phyloP scores from a whole-genome alignment of 768 basidiomycete species.

The Suillus subalutaceus region DNA sequence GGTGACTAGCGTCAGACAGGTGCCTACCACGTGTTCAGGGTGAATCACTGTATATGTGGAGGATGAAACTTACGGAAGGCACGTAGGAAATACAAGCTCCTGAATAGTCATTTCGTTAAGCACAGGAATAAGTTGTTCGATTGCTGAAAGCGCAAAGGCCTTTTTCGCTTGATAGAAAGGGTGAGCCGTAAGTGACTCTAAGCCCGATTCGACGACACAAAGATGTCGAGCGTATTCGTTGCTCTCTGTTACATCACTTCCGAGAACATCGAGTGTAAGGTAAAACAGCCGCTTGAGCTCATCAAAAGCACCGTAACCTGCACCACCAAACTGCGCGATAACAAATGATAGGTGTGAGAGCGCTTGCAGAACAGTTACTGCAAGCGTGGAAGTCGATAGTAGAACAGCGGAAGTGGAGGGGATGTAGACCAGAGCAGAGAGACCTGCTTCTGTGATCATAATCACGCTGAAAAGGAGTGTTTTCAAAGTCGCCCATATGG shows the following conservation, averaged over 20 bases:
- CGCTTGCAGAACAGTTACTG: conserved; percentile 54
- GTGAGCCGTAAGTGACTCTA: conserved; percentile 26
- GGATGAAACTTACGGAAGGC: conserved; percentile 58
- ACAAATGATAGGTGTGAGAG: conserved; percentile 76
- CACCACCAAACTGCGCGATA: conserved; percentile 78
- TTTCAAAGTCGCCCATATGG: conserved; percentile 71
- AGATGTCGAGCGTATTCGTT: conserved; percentile 43
- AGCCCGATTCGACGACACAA: conserved; percentile 32
- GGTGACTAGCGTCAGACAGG: conserved; percentile 56
- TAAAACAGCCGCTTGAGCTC: conserved; percentile 80
- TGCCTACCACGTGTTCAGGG: conserved; percentile 44
- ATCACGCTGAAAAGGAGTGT: conserved; percentile 74
- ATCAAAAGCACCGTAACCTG: conserved; percentile 55
- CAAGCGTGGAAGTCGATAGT: conserved; percentile 49
- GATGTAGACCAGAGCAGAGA: conserved; percentile 57
- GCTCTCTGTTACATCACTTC: conserved; percentile 39
- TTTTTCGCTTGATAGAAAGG: conserved; percentile 38
- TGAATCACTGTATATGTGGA: conserved; percentile 1
- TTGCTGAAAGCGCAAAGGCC: conserved; percentile 71
- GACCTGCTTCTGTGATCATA: conserved; percentile 66
- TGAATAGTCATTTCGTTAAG: conserved; percentile 57
- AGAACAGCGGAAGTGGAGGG: conserved; percentile 37
- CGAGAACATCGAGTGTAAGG: conserved; percentile 74
- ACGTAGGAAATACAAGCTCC: conserved; percentile 58
- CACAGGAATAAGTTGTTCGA: conserved; percentile 76